phyloP scores from a whole-genome alignment of 768 basidiomycete genomes.

The Chalciporus chontae region DNA sequence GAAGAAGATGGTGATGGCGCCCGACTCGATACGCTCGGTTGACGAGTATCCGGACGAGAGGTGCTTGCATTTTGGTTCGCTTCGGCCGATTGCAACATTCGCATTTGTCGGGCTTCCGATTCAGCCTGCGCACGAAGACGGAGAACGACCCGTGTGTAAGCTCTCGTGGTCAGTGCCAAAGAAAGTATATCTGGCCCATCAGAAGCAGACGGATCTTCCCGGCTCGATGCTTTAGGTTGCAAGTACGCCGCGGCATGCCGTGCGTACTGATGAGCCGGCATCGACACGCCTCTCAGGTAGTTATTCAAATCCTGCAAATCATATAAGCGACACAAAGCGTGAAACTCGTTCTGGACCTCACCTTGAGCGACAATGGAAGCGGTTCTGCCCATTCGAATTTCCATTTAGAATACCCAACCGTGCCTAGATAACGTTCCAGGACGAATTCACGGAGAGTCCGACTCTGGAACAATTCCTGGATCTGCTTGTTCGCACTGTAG shows the following conservation, averaged over 20 bases:
- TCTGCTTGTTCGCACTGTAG: slow-evolving; percentile 51
- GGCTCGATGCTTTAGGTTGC: slow-evolving; percentile 41
- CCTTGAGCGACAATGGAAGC: slow-evolving; percentile 58
- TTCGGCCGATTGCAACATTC: slow-evolving; percentile 10
- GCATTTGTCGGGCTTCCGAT: slow-evolving; percentile 37
- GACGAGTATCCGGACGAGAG: slow-evolving; percentile 26
- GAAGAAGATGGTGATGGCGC: slow-evolving; percentile 60
- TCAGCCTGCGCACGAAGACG: slow-evolving; percentile 80
- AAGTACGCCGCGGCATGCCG: slow-evolving; percentile 56
- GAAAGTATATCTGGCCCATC: slow-evolving; percentile 43
- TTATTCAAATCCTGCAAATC: slow-evolving; percentile 63
- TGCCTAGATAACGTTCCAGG: slow-evolving; percentile 63
- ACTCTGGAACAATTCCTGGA: slow-evolving; percentile 49
- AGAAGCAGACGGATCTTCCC: slow-evolving; percentile 40
- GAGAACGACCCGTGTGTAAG: slow-evolving; percentile 78
- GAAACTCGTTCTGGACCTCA: slow-evolving; percentile 28
- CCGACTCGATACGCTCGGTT: slow-evolving; percentile 51
- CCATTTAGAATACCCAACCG: slow-evolving; percentile 76
- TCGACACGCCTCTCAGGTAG: slow-evolving; percentile 76
- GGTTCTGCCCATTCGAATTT: slow-evolving; percentile 51
- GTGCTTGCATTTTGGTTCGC: not conserved
- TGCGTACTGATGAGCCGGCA: slow-evolving; percentile 71
- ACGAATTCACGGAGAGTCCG: slow-evolving; percentile 57
- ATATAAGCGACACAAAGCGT: slow-evolving; percentile 6
- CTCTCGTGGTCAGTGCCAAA: slow-evolving; percentile 60